Evolutionary conservation across 805 yeast species (phyloP).

Genomic region (Pichia occidentalis): DNA sequence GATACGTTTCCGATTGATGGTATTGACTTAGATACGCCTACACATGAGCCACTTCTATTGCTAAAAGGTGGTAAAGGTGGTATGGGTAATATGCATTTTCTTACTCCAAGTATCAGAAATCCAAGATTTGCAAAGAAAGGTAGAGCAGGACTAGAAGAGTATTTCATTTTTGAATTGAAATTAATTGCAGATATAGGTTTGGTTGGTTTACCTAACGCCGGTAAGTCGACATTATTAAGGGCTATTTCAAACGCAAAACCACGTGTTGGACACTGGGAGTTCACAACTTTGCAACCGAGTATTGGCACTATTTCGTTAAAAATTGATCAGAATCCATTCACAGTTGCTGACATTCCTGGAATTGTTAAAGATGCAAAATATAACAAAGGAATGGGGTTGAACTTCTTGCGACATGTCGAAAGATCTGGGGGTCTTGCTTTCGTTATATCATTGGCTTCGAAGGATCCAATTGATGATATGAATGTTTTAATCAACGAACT

Average conservation of each 20-base stretch:
- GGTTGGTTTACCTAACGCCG: constrained; percentile 96
- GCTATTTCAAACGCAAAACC: constrained; percentile 89
- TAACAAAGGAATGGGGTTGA: constrained; percentile 89
- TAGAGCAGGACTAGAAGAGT: constrained; percentile 56
- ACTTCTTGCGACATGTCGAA: constrained; percentile 87
- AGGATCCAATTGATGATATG: constrained; percentile 62
- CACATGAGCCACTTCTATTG: constrained; percentile 61
- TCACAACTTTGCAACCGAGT: constrained; percentile 88
- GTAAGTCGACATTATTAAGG: constrained; percentile 81
- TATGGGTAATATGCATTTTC: constrained; percentile 92
- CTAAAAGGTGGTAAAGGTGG: constrained; percentile 91
- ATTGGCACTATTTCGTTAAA: constrained; percentile 77
- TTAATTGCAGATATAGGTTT: constrained; percentile 88
- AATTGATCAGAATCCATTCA: constrained; percentile 62
- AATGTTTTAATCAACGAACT: constrained; percentile 60
- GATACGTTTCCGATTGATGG: constrained; percentile 84
- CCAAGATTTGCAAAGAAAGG: constrained; percentile 87
- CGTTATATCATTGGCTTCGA: constrained; percentile 69
- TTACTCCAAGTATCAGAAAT: constrained; percentile 75
- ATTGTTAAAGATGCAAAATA: constrained; percentile 81
- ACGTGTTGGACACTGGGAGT: constrained; percentile 93
- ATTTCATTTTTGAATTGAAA: constrained; percentile 76
- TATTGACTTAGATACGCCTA: constrained; percentile 56
- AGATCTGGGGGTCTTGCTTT: constrained; percentile 85
- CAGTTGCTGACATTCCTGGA: constrained; percentile 98